Conservation (phyloP, 1,139 yeast genomes). For the Casaregolazyma suthepensis region DNA sequence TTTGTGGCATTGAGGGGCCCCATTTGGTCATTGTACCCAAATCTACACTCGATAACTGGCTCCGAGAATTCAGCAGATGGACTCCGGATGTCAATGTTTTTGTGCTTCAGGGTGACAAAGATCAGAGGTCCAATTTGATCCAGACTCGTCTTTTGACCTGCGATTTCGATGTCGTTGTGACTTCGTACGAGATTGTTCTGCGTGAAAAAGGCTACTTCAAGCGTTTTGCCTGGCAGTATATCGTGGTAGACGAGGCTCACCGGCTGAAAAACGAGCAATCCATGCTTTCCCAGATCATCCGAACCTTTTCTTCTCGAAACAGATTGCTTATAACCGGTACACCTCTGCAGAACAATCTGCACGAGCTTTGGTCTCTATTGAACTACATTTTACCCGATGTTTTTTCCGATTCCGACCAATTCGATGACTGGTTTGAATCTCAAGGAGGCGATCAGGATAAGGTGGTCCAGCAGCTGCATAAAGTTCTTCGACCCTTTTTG, state of each 20-base stretch:
- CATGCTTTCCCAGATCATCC: conserved; percentile 79
- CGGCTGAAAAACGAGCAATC: conserved; percentile 93
- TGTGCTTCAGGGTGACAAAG: conserved; percentile 83
- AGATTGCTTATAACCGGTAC: conserved; percentile 91
- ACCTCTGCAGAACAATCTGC: conserved; percentile 88
- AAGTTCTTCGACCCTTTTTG: conserved; percentile 79
- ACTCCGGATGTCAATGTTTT: conserved; percentile 90
- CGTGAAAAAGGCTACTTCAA: conserved; percentile 76
- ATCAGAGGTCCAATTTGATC: conserved; percentile 58
- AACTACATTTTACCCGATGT: conserved; percentile 92
- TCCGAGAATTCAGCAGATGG: conserved; percentile 89
- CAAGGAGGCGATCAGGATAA: conserved; percentile 55
- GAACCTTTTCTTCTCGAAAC: conserved; percentile 78
- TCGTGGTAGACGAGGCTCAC: conserved; percentile 94
- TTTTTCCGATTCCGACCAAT: conserved; percentile 81
- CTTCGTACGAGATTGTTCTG: conserved; percentile 90
- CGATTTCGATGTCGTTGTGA: conserved; percentile 80
- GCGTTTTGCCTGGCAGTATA: conserved; percentile 88
- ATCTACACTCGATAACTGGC: conserved; percentile 93
- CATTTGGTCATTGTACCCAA: conserved; percentile 90
- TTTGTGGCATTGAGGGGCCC: conserved; percentile 80
- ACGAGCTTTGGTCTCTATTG: conserved; percentile 91
- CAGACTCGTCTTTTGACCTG: conserved; percentile 56
- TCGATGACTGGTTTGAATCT: conserved; percentile 80
- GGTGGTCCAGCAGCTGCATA: conserved; percentile 79